Conservation (phyloP, 306 rosid species). For the Benincasa hispida region DNA sequence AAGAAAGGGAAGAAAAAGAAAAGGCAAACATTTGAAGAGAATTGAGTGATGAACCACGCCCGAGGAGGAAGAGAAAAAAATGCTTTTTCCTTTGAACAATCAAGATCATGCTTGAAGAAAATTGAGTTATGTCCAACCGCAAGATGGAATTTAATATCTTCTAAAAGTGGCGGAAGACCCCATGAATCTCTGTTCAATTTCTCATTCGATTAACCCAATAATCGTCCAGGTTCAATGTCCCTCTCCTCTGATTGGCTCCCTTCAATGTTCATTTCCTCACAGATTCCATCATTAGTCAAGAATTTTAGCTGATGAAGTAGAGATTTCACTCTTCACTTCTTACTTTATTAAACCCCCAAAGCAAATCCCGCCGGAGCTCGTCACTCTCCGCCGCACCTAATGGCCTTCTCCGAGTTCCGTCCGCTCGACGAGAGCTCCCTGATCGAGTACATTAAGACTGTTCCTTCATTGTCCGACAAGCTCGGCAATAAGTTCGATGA, state of each 20-base stretch:
- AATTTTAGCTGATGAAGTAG: neutral
- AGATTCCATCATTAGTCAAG: neutral
- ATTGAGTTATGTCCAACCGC: neutral
- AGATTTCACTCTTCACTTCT: neutral
- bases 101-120: neutral
- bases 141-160: neutral
- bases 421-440: slow-evolving; percentile 52
- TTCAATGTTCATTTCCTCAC: neutral
- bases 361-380: neutral
- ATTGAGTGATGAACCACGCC: neutral
- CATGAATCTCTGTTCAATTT: neutral
- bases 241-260: neutral
- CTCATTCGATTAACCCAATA: neutral
- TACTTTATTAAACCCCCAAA: neutral
- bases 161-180: neutral
- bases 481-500: slow-evolving; percentile 37
- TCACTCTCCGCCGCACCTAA: neutral
- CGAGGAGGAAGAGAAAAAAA: neutral
- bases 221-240: neutral
- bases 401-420: slow-evolving; percentile 56
- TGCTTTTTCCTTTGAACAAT: neutral
- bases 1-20: neutral
- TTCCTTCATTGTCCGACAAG: slow-evolving; percentile 54
- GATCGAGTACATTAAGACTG: slow-evolving; percentile 55
- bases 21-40: neutral